Evolutionary conservation across 768 basidiomycete species (phyloP), one percentile per base, ranked within the genome.

Genomic region (Asterophora parasitica): DNA sequence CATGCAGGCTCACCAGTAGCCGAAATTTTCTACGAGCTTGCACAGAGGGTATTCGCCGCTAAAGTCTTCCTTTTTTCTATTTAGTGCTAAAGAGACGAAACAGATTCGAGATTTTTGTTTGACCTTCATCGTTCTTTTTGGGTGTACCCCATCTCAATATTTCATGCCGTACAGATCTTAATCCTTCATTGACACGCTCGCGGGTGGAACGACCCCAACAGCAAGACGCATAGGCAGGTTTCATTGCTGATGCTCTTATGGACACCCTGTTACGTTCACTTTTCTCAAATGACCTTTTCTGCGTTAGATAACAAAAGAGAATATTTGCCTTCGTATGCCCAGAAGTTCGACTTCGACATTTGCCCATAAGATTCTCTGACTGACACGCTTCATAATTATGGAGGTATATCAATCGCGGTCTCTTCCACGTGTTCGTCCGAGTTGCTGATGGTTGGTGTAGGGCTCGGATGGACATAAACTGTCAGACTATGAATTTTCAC

Each of bases 1-100:
- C 58, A 89, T 92, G 88, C 87, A 86, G 71, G 90, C 90, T 53
- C 90, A 92, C 62, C 84, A 85, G 71, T 89, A 76, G 62, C 45
- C 38, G 52, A 57, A 40, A 42, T 42, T 50, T 50, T 46, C 48
- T 44, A 50, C 47, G 53, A 39, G 15, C 44, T 27, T 39, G 45
- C 50, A 44, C 47, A 53, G 40, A 42, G 46, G 38, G 52, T 37
- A 48, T 42, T 47, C 42, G 44, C 55, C 56, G 65, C 67, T 70
- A 61, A 69, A 69, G 48, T 61, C 23, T 17, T 28, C 13, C 45
- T 15, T 51, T 11, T 28, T 57, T 60, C 52, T 57, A 49, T 43
- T 60, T 62, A 63, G 65, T 44, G 49, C 52, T 48, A 57, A 61
- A 65, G 60, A 65, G 59, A 63, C 55, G 52, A 41, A 51, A 52